These are phyloP conservation scores for Aspergillus sp. DNA, from an alignment of 2,329 filamentous ascomycete genomes.

Conservation along the genomic window DNA sequence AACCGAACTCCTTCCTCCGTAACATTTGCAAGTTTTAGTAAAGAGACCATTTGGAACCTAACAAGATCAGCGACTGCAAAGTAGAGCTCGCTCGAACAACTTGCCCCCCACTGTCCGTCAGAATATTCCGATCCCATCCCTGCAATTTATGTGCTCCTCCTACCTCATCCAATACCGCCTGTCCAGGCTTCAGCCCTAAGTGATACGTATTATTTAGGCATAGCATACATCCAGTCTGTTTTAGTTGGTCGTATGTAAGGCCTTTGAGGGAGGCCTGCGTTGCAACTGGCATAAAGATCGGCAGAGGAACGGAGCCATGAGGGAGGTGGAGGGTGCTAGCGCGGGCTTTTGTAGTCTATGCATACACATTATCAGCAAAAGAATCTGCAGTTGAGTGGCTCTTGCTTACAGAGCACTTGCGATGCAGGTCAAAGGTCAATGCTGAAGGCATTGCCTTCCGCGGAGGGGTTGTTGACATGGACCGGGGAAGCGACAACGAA, in stretches of 20 bases:
- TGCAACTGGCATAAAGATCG: slow-evolving; percentile 97
- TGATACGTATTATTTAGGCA: slow-evolving; percentile 99
- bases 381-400: not conserved
- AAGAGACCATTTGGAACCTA: slow-evolving; percentile 98
- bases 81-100: slow-evolving; percentile 17
- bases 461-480: slow-evolving; percentile 31
- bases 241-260: slow-evolving; percentile 86
- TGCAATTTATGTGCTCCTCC: slow-evolving; percentile 94
- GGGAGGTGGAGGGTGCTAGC: slow-evolving; percentile 85
- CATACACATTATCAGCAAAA: not conserved
- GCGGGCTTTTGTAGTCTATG: slow-evolving; percentile 86
- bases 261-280: slow-evolving; percentile 96
- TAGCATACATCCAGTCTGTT: slow-evolving; percentile 81
- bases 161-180: slow-evolving; percentile 79
- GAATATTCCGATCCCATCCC: slow-evolving; percentile 91
- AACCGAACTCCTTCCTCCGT: slow-evolving; percentile 96
- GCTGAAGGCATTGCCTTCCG: slow-evolving; percentile 54
- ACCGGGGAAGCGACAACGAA: not conserved
- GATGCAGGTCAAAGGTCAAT: slow-evolving; percentile 74
- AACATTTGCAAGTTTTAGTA: slow-evolving; percentile 87
- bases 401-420: slow-evolving; percentile 71
- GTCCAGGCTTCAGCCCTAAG: slow-evolving; percentile 89
- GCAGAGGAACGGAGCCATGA: slow-evolving; percentile 85
- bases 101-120: slow-evolving; percentile 66
- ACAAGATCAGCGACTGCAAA: not conserved